Evolutionary conservation across 1,139 yeast species (phyloP).

Genomic region (Pichia sp.): DNA sequence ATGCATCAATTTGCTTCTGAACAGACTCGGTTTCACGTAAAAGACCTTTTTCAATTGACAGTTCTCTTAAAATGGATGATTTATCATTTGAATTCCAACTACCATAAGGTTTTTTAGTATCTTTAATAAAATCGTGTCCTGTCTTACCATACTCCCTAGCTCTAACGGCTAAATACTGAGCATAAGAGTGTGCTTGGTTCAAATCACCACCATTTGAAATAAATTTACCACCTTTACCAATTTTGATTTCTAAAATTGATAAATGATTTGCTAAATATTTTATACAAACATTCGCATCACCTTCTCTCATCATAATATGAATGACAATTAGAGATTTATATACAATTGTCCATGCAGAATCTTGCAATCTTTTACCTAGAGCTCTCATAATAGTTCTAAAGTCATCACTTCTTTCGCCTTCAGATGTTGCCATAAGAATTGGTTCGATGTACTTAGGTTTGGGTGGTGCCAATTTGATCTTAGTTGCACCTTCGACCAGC

Average conservation of each 20-base stretch:
- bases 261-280: slow-evolving; percentile 54
- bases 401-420: slow-evolving; percentile 42
- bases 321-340: slow-evolving; percentile 78
- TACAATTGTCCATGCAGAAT: slow-evolving; percentile 84
- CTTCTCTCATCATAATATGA: slow-evolving; percentile 90
- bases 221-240: slow-evolving; percentile 31
- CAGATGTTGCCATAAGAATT: slow-evolving; percentile 67
- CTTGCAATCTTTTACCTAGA: slow-evolving; percentile 55
- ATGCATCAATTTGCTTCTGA: slow-evolving; percentile 68
- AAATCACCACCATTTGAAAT: slow-evolving; percentile 41
- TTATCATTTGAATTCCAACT: slow-evolving; percentile 28
- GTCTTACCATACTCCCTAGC: slow-evolving; percentile 63
- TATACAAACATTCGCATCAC: slow-evolving; percentile 66
- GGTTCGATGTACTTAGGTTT: slow-evolving; percentile 94
- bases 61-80: slow-evolving; percentile 58
- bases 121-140: slow-evolving; percentile 71
- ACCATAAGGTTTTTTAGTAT: slow-evolving; percentile 37
- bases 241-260: slow-evolving; percentile 42
- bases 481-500: slow-evolving; percentile 66
- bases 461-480: slow-evolving; percentile 84
- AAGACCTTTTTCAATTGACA: slow-evolving; percentile 73
- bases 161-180: slow-evolving; percentile 61
- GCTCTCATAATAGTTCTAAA: slow-evolving; percentile 64
- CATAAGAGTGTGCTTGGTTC: slow-evolving; percentile 58
- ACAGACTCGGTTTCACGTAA: slow-evolving; percentile 82